Evolutionary conservation across 2,329 filamentous ascomycete genomes (phyloP).

Genomic region (Clonostachys sp.): DNA sequence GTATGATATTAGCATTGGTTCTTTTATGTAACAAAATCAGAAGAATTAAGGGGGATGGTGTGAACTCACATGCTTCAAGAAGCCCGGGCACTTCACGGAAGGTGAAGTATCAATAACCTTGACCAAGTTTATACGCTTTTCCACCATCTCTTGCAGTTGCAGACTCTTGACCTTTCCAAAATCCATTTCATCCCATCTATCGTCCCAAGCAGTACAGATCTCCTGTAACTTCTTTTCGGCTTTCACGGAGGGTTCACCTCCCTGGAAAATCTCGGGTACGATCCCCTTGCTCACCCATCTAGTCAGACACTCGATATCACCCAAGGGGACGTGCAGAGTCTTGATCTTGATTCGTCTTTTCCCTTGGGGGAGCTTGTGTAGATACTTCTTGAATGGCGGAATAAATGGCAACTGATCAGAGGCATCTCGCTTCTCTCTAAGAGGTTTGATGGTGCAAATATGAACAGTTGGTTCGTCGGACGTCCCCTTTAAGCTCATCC

Average conservation of each 20-base stretch:
- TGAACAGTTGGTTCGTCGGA: constrained; percentile 63
- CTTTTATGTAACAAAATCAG: background rate
- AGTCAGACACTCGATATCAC: constrained; percentile 82
- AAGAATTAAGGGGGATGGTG: background rate
- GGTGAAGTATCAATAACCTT: constrained; percentile 57
- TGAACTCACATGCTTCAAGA: constrained; percentile 79
- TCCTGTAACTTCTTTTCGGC: constrained; percentile 66
- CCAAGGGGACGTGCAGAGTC: constrained; percentile 64
- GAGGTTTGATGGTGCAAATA: constrained; percentile 71
- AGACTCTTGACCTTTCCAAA: constrained; percentile 80
- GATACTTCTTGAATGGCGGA: constrained; percentile 61
- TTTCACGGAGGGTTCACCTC: constrained; percentile 38
- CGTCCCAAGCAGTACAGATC: constrained; percentile 70
- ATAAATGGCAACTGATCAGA: constrained; percentile 87
- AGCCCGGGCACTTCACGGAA: constrained; percentile 68
- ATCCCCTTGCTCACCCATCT: constrained; percentile 57
- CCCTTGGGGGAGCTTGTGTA: constrained; percentile 62
- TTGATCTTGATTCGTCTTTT: constrained; percentile 66
- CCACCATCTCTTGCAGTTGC: constrained; percentile 72
- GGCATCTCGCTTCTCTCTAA: constrained; percentile 65
- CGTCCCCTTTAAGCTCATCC: constrained; percentile 55
- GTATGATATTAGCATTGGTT: constrained; percentile 28
- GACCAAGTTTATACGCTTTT: constrained; percentile 63
- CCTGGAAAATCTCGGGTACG: constrained; percentile 53
- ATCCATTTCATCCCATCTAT: constrained; percentile 80